phyloP scores from a whole-genome alignment of 2,329 filamentous ascomycete genomes.

The Metarhizium robertsii region DNA sequence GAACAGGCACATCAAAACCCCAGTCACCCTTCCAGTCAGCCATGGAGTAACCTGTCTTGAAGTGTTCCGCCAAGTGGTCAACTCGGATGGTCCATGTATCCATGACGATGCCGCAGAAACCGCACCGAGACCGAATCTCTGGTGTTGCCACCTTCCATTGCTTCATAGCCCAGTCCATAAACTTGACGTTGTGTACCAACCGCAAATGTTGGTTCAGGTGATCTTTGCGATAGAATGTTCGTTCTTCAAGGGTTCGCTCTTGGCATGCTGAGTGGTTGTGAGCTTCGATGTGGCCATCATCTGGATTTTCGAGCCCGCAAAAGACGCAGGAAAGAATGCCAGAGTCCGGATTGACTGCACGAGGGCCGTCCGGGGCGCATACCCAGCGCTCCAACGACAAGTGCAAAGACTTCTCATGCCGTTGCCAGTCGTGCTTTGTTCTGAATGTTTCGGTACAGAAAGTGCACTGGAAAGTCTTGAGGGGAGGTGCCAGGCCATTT shows the following conservation, averaged over 20 bases:
- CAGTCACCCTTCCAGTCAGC: slow-evolving; percentile 62
- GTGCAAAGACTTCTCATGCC: slow-evolving; percentile 61
- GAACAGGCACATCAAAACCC: slow-evolving; percentile 54
- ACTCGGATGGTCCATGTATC: slow-evolving; percentile 51
- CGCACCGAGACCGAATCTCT: slow-evolving; percentile 53
- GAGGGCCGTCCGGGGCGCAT: slow-evolving; percentile 49
- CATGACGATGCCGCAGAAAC: slow-evolving; percentile 55
- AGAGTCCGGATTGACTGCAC: slow-evolving; percentile 48
- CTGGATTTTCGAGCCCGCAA: slow-evolving; percentile 46
- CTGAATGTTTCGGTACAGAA: slow-evolving; percentile 61
- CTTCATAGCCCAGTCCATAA: slow-evolving; percentile 54
- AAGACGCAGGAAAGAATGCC: slow-evolving; percentile 49
- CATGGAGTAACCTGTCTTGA: slow-evolving; percentile 58
- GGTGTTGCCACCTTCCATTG: slow-evolving; percentile 51
- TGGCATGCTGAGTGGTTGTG: slow-evolving; percentile 57
- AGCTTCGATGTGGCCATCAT: slow-evolving; percentile 44
- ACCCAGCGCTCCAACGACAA: slow-evolving; percentile 58
- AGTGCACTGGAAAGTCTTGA: slow-evolving; percentile 56
- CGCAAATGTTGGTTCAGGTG: slow-evolving; percentile 58
- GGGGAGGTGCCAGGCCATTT: slow-evolving; percentile 28
- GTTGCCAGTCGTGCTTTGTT: slow-evolving; percentile 61
- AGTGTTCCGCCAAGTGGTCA: slow-evolving; percentile 59
- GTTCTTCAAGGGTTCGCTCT: slow-evolving; percentile 52
- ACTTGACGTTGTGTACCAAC: slow-evolving; percentile 55
- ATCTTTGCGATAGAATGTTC: slow-evolving; percentile 58